These are phyloP conservation scores for Pelargonium fulgidum DNA, from an alignment of 441 rosid genomes.

Conservation along the genomic window DNA sequence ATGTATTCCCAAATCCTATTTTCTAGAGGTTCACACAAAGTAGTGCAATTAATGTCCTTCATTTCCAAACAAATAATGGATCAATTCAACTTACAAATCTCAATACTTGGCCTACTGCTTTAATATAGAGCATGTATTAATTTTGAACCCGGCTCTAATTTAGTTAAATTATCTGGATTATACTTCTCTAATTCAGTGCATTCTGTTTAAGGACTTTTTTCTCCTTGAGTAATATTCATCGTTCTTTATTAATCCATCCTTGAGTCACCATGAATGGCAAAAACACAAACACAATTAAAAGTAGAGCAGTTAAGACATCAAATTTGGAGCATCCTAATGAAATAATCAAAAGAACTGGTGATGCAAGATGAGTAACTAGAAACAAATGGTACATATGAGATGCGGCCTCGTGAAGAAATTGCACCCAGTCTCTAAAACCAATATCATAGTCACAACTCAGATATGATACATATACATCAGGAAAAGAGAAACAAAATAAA, in stretches of 20 bases:
- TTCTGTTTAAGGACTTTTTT: too few relatives aligned
- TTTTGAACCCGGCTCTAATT: not conserved
- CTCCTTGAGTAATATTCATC: not conserved
- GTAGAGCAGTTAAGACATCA: not conserved
- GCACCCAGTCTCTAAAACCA: not conserved
- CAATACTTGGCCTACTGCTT: conserved; percentile 1
- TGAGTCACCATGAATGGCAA: not conserved
- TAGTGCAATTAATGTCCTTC: not conserved
- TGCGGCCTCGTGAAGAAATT: not conserved
- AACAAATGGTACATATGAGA: not conserved
- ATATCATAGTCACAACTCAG: not conserved
- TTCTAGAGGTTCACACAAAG: not conserved
- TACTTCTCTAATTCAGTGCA: too few relatives aligned
- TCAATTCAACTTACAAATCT: not conserved
- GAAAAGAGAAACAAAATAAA: not conserved
- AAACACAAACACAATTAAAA: not conserved
- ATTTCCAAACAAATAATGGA: not conserved
- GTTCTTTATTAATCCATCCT: not conserved
- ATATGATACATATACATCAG: not conserved
- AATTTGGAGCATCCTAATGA: not conserved
- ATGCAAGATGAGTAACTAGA: conserved; percentile 3
- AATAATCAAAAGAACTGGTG: not conserved
- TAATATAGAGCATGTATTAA: not conserved
- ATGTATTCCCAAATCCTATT: not conserved
- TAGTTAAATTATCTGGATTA: not conserved